These are phyloP conservation scores for Pichia sp. DNA, from an alignment of 1,139 yeast species.

Conservation along the genomic window DNA sequence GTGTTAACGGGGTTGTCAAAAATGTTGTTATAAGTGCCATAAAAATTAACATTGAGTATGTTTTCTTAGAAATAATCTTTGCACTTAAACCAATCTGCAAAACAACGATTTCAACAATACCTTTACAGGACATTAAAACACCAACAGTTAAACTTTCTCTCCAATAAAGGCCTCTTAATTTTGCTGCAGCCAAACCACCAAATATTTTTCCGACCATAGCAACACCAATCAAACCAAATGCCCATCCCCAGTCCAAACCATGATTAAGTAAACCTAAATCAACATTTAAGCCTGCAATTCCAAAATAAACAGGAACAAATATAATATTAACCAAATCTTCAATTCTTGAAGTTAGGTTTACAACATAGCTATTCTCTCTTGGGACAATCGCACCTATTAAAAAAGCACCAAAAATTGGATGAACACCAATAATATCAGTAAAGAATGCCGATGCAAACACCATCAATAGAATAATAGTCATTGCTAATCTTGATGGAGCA, in stretches of 20 bases:
- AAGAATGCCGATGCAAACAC: slow-evolving; percentile 66
- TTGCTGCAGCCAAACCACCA: slow-evolving; percentile 65
- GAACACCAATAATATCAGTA: slow-evolving; percentile 74
- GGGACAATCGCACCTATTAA: slow-evolving; percentile 75
- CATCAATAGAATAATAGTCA: slow-evolving; percentile 43
- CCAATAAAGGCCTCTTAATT: slow-evolving; percentile 55
- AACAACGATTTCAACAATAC: slow-evolving; percentile 77
- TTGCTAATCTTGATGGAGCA: slow-evolving; percentile 62
- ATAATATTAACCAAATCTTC: slow-evolving; percentile 70
- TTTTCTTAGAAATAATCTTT: slow-evolving; percentile 54
- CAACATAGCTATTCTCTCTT: slow-evolving; percentile 66
- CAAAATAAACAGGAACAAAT: slow-evolving; percentile 71
- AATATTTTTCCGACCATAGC: slow-evolving; percentile 61
- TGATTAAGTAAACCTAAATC: slow-evolving; percentile 55
- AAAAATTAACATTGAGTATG: slow-evolving; percentile 72
- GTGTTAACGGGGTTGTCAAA: slow-evolving; percentile 66
- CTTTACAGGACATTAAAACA: slow-evolving; percentile 82
- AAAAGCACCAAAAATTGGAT: slow-evolving; percentile 68
- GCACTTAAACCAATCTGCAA: slow-evolving; percentile 68
- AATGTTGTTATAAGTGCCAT: slow-evolving; percentile 77
- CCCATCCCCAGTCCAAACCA: slow-evolving; percentile 75
- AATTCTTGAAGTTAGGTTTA: slow-evolving; percentile 61
- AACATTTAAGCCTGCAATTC: slow-evolving; percentile 67
- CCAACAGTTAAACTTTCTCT: slow-evolving; percentile 73
- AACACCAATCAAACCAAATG: slow-evolving; percentile 55